Evolutionary conservation across 352 stramenopile genomes (phyloP).

Genomic region (Pythium rhizo-oryzae): DNA sequence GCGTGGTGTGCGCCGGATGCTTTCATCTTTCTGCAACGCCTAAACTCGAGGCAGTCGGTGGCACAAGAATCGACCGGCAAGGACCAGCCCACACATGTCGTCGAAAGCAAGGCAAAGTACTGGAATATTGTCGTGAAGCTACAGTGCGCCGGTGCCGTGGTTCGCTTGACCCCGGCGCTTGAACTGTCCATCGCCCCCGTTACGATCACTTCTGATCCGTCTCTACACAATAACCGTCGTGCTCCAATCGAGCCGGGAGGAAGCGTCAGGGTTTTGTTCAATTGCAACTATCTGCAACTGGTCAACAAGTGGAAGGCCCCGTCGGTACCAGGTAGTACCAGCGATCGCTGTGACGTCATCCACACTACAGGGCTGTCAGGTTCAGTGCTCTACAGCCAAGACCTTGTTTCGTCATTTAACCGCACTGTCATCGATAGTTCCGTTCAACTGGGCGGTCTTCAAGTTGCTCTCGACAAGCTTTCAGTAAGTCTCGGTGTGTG

Average conservation of each 20-base stretch:
- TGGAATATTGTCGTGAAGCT: conserved; percentile 21
- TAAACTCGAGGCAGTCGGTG: not conserved
- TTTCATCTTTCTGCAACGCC: not conserved
- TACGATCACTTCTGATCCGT: conserved; percentile 9
- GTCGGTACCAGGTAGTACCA: not conserved
- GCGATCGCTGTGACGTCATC: not conserved
- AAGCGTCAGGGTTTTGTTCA: conserved; percentile 12
- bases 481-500: not conserved
- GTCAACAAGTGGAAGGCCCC: conserved; percentile 16
- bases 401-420: conserved; percentile 11
- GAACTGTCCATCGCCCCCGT: conserved; percentile 11
- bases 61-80: not conserved
- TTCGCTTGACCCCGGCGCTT: conserved; percentile 17
- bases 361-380: conserved; percentile 1
- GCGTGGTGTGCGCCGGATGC: not conserved
- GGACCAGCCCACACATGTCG: not conserved
- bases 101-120: conserved; percentile 15
- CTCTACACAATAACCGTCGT: conserved; percentile 10
- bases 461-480: conserved; percentile 12
- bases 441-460: not conserved
- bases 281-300: not conserved
- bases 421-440: conserved; percentile 14
- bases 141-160: conserved; percentile 1
- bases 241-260: conserved; percentile 17
- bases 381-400: conserved; percentile 22